Conservation (phyloP, 2,329 filamentous ascomycete species). For the Macrophomina pseudophaseolina region DNA sequence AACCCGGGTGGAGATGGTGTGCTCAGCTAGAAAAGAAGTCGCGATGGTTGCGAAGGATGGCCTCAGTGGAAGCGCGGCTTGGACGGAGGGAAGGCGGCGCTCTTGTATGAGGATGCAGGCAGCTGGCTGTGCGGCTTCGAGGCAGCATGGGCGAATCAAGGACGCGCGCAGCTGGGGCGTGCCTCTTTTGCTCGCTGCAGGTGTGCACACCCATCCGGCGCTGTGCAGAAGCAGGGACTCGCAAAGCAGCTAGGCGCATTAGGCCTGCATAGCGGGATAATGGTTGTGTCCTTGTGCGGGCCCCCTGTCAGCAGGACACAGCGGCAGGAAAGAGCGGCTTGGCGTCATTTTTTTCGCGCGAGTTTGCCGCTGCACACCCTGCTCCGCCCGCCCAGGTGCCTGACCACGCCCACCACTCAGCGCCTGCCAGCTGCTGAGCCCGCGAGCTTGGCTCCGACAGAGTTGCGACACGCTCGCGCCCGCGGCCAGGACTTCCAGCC, state of each 20-base stretch:
- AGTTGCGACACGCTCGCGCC: slow-evolving; percentile 14
- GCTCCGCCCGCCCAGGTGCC: slow-evolving; percentile 10
- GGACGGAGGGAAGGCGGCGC: slow-evolving; percentile 21
- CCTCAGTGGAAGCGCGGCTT: slow-evolving; percentile 15
- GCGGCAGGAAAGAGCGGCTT: slow-evolving; percentile 8
- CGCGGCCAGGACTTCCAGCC: slow-evolving; percentile 14
- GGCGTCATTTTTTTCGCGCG: slow-evolving; percentile 8
- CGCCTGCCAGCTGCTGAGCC: background rate
- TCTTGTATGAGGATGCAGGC: slow-evolving; percentile 27
- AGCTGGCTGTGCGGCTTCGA: slow-evolving; percentile 17
- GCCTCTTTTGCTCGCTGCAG: slow-evolving; percentile 25
- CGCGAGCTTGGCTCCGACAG: slow-evolving; percentile 10
- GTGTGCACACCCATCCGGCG: slow-evolving; percentile 21
- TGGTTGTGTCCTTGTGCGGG: slow-evolving; percentile 21
- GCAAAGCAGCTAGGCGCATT: slow-evolving; percentile 20
- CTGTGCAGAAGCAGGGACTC: slow-evolving; percentile 23
- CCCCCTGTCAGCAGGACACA: background rate
- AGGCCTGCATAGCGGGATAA: slow-evolving; percentile 24
- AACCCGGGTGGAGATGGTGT: slow-evolving; percentile 24
- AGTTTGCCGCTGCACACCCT: slow-evolving; percentile 15
- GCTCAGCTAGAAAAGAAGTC: slow-evolving; percentile 8
- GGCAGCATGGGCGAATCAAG: slow-evolving; percentile 16
- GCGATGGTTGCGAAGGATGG: slow-evolving; percentile 13
- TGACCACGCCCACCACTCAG: slow-evolving; percentile 10
- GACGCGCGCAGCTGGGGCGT: slow-evolving; percentile 16